A percentile compares a stretch with the other conserved stretches of the same genome.
Evolutionary conservation across 148 eudicot species (phyloP).

Genomic region (Amaranthus cruentus): DNA sequence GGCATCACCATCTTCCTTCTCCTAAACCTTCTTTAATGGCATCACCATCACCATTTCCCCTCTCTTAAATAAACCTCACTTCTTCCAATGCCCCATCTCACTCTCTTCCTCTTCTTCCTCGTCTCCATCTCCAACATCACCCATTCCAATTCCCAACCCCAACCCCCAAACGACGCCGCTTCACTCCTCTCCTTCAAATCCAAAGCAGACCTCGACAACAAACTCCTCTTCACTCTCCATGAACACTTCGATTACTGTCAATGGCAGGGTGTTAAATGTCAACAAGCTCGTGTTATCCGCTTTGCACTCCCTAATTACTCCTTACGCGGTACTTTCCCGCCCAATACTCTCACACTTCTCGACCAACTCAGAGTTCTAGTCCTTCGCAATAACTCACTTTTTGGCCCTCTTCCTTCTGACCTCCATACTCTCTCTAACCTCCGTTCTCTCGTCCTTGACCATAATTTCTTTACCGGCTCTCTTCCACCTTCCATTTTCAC

Average conservation of each 20-base stretch:
- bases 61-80: background rate
- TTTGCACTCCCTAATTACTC: constrained; percentile 27
- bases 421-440: constrained; percentile 49
- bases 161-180: constrained; percentile 34
- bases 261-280: constrained; percentile 77
- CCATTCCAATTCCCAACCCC: background rate
- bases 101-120: background rate
- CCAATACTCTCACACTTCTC: constrained; percentile 42
- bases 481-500: constrained; percentile 42
- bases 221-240: constrained; percentile 42
- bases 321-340: constrained; percentile 56
- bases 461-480: constrained; percentile 43
- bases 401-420: constrained; percentile 68
- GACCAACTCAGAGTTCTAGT: constrained; percentile 65
- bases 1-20: background rate
- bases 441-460: constrained; percentile 47
- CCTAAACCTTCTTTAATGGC: background rate
- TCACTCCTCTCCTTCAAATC: constrained; percentile 43
- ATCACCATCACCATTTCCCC: background rate
- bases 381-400: constrained; percentile 66
- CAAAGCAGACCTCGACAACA: constrained; percentile 42
- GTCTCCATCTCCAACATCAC: background rate
- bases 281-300: constrained; percentile 50
- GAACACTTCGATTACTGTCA: constrained; percentile 44
- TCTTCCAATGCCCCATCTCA: constrained; percentile 13